Percentiles rank a stretch among this genome's conserved stretches.
These are phyloP conservation scores for Hyphopichia burtonii DNA, from an alignment of 1,139 yeast species.

Conservation along the genomic window DNA sequence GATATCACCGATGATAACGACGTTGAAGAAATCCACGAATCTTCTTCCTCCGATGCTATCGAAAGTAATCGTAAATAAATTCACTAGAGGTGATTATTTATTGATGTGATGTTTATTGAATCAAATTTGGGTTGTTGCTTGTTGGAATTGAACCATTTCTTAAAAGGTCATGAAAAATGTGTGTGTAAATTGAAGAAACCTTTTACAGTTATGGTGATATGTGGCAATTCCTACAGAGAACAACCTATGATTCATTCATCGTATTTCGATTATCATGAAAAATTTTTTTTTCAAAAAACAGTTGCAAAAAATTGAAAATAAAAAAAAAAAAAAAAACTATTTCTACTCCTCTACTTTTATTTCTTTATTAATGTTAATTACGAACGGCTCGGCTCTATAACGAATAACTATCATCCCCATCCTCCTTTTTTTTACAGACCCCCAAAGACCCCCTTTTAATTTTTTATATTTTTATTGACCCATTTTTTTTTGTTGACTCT, in stretches of 20 bases:
- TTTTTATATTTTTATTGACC: background rate
- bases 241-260: too few relatives aligned
- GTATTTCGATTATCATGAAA: background rate
- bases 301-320: too few relatives aligned
- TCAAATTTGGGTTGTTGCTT: too few relatives aligned
- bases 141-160: background rate
- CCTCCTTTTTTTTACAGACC: constrained; percentile 5
- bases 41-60: constrained; percentile 4
- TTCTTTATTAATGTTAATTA: constrained; percentile 1
- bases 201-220: background rate
- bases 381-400: constrained; percentile 16
- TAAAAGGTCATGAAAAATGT: constrained; percentile 14
- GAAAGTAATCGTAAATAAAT: background rate
- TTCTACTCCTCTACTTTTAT: background rate
- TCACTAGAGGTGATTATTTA: background rate
- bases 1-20: constrained; percentile 37
- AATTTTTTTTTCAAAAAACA: too few relatives aligned
- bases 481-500: background rate
- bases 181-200: constrained; percentile 15
- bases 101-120: too few relatives aligned
- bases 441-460: background rate
- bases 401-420: constrained; percentile 3
- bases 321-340: background rate
- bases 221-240: too few relatives aligned
- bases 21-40: constrained; percentile 7